Percentiles rank a stretch among this genome's conserved stretches.
phyloP scores from a whole-genome alignment of 2,329 filamentous ascomycete species.

The Aureobasidium melanogenum region DNA sequence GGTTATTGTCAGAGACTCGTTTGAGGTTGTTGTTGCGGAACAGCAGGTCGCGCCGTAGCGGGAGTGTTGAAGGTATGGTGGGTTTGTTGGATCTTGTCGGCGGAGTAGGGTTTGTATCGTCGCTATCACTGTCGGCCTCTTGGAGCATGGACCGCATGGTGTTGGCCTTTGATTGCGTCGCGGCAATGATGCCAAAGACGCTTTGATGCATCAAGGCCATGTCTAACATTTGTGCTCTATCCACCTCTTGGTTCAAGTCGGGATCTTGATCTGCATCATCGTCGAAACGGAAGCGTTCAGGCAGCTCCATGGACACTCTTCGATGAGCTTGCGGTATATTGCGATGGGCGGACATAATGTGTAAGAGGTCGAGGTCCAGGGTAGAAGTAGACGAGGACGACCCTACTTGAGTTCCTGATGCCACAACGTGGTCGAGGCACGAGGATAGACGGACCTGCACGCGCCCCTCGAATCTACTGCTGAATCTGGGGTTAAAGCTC shows the following conservation, averaged over 20 bases:
- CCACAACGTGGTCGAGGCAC: conserved; percentile 10
- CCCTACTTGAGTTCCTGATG: not conserved
- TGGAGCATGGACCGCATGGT: conserved; percentile 76
- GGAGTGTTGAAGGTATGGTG: not conserved
- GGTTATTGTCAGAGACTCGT: conserved; percentile 55
- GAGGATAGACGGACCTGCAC: not conserved
- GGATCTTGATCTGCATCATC: conserved; percentile 20
- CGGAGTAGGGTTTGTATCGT: conserved; percentile 9
- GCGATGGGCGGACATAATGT: not conserved
- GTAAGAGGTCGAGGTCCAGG: not conserved
- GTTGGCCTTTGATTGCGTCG: conserved; percentile 73
- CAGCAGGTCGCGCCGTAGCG: conserved; percentile 4
- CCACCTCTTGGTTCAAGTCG: conserved; percentile 46
- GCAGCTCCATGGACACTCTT: conserved; percentile 17
- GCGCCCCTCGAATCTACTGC: not conserved
- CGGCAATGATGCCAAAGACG: conserved; percentile 85
- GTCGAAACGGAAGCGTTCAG: conserved; percentile 18
- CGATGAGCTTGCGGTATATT: not conserved
- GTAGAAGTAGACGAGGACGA: not conserved
- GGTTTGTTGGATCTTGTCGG: not conserved
- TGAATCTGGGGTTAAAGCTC: not conserved
- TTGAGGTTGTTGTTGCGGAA: conserved; percentile 41
- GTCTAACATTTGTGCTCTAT: conserved; percentile 42
- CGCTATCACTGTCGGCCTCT: conserved; percentile 65
- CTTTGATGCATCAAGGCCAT: conserved; percentile 79